phyloP scores from a whole-genome alignment of 2,329 filamentous ascomycete genomes.

The Chalaropsis ovoidea region DNA sequence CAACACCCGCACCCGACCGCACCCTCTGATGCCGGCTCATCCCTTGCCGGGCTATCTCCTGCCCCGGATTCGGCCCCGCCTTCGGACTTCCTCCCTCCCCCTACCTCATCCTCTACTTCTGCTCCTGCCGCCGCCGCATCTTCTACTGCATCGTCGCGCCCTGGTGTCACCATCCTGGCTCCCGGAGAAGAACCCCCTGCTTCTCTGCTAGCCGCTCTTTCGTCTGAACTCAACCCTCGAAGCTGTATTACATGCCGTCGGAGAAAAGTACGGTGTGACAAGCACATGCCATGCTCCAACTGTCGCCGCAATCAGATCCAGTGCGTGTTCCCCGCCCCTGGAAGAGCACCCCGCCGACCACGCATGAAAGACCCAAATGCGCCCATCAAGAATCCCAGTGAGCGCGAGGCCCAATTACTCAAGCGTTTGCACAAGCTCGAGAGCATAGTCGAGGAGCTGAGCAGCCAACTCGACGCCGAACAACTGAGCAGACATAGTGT shows the following conservation, averaged over 20 bases:
- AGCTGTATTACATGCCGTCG: conserved; percentile 44
- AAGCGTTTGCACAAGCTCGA: conserved; percentile 63
- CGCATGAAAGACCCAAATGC: conserved; percentile 56
- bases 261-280: conserved; percentile 67
- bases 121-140: not conserved
- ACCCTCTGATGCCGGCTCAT: conserved; percentile 18
- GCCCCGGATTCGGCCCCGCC: not conserved
- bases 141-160: conserved; percentile 25
- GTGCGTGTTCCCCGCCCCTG: conserved; percentile 65
- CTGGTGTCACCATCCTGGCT: conserved; percentile 24
- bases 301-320: conserved; percentile 60
- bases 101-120: not conserved
- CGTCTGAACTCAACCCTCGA: conserved; percentile 37
- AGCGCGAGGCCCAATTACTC: conserved; percentile 58
- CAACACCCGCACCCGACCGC: not conserved
- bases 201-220: conserved; percentile 19
- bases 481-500: conserved; percentile 27
- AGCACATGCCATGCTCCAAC: conserved; percentile 65
- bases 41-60: conserved; percentile 12
- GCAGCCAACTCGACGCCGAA: conserved; percentile 53
- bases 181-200: conserved; percentile 25
- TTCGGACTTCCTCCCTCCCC: not conserved
- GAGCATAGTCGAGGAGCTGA: conserved; percentile 62
- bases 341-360: conserved; percentile 58
- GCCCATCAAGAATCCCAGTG: conserved; percentile 48